Percentiles rank a stretch among this genome's conserved stretches.
phyloP scores from a whole-genome alignment of 345 rosid genomes.

The Citrus unshiu region DNA sequence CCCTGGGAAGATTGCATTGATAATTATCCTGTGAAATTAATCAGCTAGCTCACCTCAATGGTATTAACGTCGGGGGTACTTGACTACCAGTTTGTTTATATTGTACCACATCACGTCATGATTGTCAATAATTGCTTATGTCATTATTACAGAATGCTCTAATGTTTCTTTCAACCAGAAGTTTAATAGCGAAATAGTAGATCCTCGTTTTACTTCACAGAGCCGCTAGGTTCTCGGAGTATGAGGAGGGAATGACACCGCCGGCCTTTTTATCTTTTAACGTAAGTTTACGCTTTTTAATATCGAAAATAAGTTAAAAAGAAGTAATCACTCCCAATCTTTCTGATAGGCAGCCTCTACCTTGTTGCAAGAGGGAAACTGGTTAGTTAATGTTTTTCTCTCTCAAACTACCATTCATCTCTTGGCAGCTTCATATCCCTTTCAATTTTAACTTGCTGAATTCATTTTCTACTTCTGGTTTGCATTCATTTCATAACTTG shows the following conservation, averaged over 20 bases:
- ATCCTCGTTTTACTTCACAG: background rate
- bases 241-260: too few species aligned
- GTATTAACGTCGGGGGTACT: background rate
- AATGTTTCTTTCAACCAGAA: background rate
- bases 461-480: background rate
- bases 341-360: too few species aligned
- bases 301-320: too few species aligned
- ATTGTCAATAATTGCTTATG: background rate
- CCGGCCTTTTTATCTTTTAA: too few species aligned
- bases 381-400: too few species aligned
- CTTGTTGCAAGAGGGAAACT: too few species aligned
- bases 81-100: background rate
- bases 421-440: background rate
- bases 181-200: background rate
- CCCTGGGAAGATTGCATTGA: conserved; percentile 44
- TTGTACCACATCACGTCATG: background rate
- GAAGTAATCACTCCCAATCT: too few species aligned
- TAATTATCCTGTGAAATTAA: conserved; percentile 38
- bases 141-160: background rate
- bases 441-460: background rate
- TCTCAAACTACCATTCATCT: background rate
- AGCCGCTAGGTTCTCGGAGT: too few species aligned
- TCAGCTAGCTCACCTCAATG: conserved; percentile 18
- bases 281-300: too few species aligned
- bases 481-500: background rate